Evolutionary conservation across 2,329 filamentous ascomycete species (phyloP).

Genomic region (Paracamarosporium sp.): DNA sequence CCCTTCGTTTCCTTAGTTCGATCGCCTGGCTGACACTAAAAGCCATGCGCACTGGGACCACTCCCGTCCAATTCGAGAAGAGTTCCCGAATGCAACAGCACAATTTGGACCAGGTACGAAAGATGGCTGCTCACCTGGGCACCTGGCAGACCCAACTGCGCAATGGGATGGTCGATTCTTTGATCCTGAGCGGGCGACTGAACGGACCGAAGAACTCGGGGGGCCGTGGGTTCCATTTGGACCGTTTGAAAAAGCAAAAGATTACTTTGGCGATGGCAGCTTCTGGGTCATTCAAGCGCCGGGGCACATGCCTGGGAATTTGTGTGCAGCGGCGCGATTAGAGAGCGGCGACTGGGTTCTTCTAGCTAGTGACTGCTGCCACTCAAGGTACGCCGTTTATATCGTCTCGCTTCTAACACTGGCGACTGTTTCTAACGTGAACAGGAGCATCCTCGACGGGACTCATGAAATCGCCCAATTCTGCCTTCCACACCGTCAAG

Average conservation of each 20-base stretch:
- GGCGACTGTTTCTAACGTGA: not conserved
- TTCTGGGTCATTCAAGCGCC: slow-evolving; percentile 48
- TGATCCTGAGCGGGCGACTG: slow-evolving; percentile 35
- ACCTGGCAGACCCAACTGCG: slow-evolving; percentile 27
- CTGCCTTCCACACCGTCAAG: slow-evolving; percentile 21
- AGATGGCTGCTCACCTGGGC: slow-evolving; percentile 37
- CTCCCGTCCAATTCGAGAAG: slow-evolving; percentile 33
- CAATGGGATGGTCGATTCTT: slow-evolving; percentile 46
- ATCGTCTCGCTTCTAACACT: too few species aligned
- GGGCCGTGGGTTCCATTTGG: slow-evolving; percentile 42
- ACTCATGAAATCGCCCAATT: slow-evolving; percentile 36
- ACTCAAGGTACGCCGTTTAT: slow-evolving; percentile 38
- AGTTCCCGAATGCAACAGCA: slow-evolving; percentile 38
- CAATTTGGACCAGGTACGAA: slow-evolving; percentile 40
- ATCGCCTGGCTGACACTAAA: not conserved
- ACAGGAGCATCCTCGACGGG: slow-evolving; percentile 37
- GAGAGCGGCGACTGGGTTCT: slow-evolving; percentile 36
- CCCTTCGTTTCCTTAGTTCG: not conserved
- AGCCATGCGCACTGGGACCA: slow-evolving; percentile 46
- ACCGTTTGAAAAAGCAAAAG: slow-evolving; percentile 43
- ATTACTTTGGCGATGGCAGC: slow-evolving; percentile 49
- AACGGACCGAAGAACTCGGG: slow-evolving; percentile 33
- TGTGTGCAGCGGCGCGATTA: slow-evolving; percentile 42
- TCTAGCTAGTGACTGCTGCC: slow-evolving; percentile 43
- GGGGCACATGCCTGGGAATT: slow-evolving; percentile 48